A percentile compares a stretch with the other conserved stretches of the same genome.
These are phyloP conservation scores for Crucibulum laeve DNA, from an alignment of 768 basidiomycete genomes.

Conservation along the genomic window DNA sequence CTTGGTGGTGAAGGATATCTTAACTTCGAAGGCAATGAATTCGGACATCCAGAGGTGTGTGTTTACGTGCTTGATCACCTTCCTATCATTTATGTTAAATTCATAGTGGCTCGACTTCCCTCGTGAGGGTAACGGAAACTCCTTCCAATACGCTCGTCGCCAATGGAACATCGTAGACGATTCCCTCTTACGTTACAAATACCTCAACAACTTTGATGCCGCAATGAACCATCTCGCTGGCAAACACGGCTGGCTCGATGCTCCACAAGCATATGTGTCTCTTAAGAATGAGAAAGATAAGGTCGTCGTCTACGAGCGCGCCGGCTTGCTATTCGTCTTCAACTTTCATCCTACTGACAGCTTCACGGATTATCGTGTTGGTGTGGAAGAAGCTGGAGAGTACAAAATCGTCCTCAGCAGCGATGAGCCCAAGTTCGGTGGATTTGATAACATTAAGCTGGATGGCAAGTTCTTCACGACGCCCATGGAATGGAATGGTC, in stretches of 20 bases:
- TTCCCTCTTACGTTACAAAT: conserved; percentile 79
- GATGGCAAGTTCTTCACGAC: conserved; percentile 74
- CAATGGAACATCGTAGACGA: conserved; percentile 98
- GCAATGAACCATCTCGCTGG: conserved; percentile 87
- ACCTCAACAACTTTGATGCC: conserved; percentile 89
- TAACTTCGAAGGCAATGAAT: conserved; percentile 98
- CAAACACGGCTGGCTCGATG: conserved; percentile 80
- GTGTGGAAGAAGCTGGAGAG: conserved; percentile 80
- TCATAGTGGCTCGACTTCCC: conserved; percentile 97
- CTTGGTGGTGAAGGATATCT: conserved; percentile 97
- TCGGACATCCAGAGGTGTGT: conserved; percentile 91
- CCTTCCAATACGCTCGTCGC: conserved; percentile 94
- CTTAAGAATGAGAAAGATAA: conserved; percentile 94
- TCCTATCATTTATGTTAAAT: conserved; percentile 4
- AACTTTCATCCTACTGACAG: conserved; percentile 94
- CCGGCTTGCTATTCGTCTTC: conserved; percentile 91
- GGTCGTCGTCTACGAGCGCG: conserved; percentile 90
- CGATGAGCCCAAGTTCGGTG: conserved; percentile 87
- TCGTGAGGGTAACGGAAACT: conserved; percentile 90
- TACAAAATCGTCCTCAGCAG: conserved; percentile 78
- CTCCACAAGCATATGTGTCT: conserved; percentile 87
- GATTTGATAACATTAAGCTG: conserved; percentile 75
- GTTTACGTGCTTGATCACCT: background rate
- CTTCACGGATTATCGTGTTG: conserved; percentile 91
- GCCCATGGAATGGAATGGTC: conserved; percentile 85